phyloP scores from a whole-genome alignment of 345 rosid genomes.

The Draba incana region DNA sequence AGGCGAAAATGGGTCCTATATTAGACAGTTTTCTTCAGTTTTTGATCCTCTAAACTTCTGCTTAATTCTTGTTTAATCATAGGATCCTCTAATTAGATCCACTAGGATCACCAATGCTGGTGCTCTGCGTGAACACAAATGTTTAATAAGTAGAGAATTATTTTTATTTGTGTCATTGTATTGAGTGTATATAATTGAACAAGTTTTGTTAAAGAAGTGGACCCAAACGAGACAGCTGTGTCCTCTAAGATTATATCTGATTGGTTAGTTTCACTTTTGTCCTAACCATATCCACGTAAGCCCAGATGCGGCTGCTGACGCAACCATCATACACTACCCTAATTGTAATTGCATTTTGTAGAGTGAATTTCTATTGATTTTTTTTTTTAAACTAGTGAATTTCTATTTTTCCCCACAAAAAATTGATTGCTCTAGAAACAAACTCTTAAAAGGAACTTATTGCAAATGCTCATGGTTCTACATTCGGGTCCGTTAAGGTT shows the following conservation, averaged over 20 bases:
- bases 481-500: background rate
- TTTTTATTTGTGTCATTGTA: slow-evolving; percentile 25
- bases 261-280: slow-evolving; percentile 45
- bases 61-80: too few species aligned
- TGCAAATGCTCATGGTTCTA: background rate
- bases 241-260: slow-evolving; percentile 37
- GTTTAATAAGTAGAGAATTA: background rate
- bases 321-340: slow-evolving; percentile 20
- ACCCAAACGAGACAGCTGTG: slow-evolving; percentile 46
- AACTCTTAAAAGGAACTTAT: background rate
- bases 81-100: too few species aligned
- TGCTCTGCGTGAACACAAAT: too few species aligned
- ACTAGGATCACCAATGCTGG: too few species aligned
- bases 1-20: too few species aligned
- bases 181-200: slow-evolving; percentile 37
- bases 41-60: too few species aligned
- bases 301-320: slow-evolving; percentile 42
- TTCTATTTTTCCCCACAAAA: too few species aligned
- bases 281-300: slow-evolving; percentile 45
- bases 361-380: background rate
- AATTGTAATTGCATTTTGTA: background rate
- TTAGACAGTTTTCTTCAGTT: too few species aligned
- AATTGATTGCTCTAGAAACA: background rate
- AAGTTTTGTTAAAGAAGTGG: slow-evolving; percentile 43
- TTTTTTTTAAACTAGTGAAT: too few species aligned